Conservation (phyloP, 2,329 filamentous ascomycete species). For the Curvularia sp. region DNA sequence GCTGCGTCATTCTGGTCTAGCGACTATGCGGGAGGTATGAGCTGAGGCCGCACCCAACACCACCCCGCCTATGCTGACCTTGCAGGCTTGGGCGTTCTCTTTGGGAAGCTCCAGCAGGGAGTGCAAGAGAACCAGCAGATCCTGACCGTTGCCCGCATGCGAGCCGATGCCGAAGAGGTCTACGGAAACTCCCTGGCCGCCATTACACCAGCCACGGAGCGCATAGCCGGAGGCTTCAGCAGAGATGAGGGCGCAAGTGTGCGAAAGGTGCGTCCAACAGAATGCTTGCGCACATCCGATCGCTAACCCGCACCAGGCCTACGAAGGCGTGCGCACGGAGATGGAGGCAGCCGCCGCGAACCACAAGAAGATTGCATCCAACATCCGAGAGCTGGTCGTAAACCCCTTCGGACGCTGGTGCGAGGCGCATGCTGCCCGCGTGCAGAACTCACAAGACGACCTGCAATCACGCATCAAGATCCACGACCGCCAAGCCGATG, state of each 20-base stretch:
- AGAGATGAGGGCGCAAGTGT: constrained; percentile 95
- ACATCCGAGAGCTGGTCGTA: constrained; percentile 94
- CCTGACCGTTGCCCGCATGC: constrained; percentile 87
- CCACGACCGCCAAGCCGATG: constrained; percentile 89
- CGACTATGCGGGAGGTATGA: constrained; percentile 91
- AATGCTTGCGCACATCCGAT: not conserved
- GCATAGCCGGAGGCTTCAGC: constrained; percentile 80
- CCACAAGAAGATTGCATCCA: constrained; percentile 95
- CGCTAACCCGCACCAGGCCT: constrained; percentile 70
- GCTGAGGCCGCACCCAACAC: constrained; percentile 51
- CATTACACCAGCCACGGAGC: constrained; percentile 83
- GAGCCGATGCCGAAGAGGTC: constrained; percentile 91
- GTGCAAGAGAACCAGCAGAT: constrained; percentile 95
- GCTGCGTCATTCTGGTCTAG: constrained; percentile 97
- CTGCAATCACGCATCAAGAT: constrained; percentile 89
- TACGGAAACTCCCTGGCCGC: constrained; percentile 83
- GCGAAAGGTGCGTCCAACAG: constrained; percentile 72
- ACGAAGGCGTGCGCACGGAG: constrained; percentile 88
- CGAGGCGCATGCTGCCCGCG: constrained; percentile 87
- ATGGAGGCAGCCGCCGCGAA: constrained; percentile 90
- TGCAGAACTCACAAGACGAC: constrained; percentile 94
- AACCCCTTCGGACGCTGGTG: constrained; percentile 96
- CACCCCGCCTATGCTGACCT: constrained; percentile 33
- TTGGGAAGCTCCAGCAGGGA: constrained; percentile 95
- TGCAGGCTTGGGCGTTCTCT: constrained; percentile 85